Conservation (phyloP, 1,139 yeast genomes). For the Barnettozyma hawaiiensis region DNA sequence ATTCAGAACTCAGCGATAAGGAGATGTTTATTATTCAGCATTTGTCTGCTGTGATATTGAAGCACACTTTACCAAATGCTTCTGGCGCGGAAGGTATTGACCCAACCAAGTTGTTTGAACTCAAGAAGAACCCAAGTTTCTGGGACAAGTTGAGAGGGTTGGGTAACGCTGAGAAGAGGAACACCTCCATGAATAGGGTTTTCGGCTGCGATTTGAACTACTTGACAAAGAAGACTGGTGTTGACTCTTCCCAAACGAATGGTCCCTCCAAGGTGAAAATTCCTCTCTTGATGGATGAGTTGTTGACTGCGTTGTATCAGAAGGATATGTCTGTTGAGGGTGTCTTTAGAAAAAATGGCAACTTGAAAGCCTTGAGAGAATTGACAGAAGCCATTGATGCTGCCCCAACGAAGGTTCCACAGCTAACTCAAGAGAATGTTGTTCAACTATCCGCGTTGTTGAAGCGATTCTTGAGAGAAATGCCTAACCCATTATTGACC, state of each 20-base stretch:
- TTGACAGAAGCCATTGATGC: slow-evolving; percentile 71
- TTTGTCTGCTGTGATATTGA: slow-evolving; percentile 60
- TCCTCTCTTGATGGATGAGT: slow-evolving; percentile 84
- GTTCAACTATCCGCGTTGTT: slow-evolving; percentile 91
- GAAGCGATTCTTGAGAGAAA: slow-evolving; percentile 85
- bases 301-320: slow-evolving; percentile 75
- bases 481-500: slow-evolving; percentile 88
- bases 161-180: slow-evolving; percentile 30
- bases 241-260: slow-evolving; percentile 80
- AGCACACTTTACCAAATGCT: slow-evolving; percentile 29
- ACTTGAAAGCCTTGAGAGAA: slow-evolving; percentile 75
- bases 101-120: slow-evolving; percentile 46
- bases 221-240: slow-evolving; percentile 72
- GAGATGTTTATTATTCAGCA: slow-evolving; percentile 65
- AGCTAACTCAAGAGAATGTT: slow-evolving; percentile 72
- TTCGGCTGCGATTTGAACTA: slow-evolving; percentile 77
- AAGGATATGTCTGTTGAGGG: slow-evolving; percentile 98
- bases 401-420: slow-evolving; percentile 67
- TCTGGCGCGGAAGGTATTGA: slow-evolving; percentile 45
- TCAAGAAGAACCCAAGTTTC: slow-evolving; percentile 52
- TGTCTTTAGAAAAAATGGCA: slow-evolving; percentile 93
- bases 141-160: slow-evolving; percentile 65
- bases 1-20: slow-evolving; percentile 60
- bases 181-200: slow-evolving; percentile 37
- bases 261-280: slow-evolving; percentile 78